phyloP scores from a whole-genome alignment of 2,329 filamentous ascomycete species.

The Ophiocordyceps sinensis region DNA sequence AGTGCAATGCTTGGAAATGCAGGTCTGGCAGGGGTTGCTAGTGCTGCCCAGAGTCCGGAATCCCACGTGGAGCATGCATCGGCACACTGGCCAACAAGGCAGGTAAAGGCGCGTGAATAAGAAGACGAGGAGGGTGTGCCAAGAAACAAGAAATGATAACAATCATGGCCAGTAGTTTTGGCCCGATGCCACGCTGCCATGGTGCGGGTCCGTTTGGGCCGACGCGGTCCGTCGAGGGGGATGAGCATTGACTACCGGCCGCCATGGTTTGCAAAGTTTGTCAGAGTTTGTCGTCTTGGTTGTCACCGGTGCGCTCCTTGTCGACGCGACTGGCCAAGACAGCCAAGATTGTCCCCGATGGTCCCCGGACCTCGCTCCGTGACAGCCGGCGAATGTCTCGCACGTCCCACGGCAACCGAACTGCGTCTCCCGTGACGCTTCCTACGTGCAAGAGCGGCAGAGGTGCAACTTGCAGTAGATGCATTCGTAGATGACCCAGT shows the following conservation, averaged over 20 bases:
- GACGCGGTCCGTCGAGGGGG: not conserved
- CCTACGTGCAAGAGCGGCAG: slow-evolving; percentile 42
- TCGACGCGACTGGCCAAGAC: too few relatives aligned
- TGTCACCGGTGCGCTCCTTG: too few relatives aligned
- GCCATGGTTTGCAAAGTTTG: not conserved
- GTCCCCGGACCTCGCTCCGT: not conserved
- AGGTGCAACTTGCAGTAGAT: slow-evolving; percentile 53
- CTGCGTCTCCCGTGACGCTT: not conserved
- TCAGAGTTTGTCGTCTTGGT: not conserved
- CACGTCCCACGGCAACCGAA: too few relatives aligned
- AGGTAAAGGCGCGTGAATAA: slow-evolving; percentile 1
- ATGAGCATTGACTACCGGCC: not conserved
- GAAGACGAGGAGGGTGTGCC: not conserved
- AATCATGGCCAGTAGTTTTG: not conserved
- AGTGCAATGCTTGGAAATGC: not conserved
- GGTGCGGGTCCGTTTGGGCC: slow-evolving; percentile 1
- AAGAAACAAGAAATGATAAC: not conserved
- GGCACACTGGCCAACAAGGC: not conserved
- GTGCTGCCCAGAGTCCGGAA: slow-evolving; percentile 12
- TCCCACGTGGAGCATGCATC: slow-evolving; percentile 18
- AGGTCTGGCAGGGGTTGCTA: slow-evolving; percentile 4
- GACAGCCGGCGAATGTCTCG: not conserved
- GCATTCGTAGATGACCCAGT: slow-evolving; percentile 58
- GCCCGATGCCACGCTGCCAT: not conserved
- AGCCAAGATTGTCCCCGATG: not conserved